phyloP scores from a whole-genome alignment of 805 yeast species.

The Spathaspora sp. region DNA sequence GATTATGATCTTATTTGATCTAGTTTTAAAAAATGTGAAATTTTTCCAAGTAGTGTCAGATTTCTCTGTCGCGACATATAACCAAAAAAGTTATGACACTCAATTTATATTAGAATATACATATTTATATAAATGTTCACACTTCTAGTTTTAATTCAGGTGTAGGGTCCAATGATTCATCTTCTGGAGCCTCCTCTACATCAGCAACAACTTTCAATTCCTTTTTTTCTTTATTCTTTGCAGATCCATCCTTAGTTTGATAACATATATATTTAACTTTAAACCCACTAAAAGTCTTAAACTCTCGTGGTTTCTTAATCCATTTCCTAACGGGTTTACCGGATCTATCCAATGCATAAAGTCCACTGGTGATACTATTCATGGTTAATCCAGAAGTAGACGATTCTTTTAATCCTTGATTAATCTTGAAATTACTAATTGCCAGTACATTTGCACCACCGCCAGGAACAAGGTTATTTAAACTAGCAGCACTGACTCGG shows the following conservation, averaged over 20 bases:
- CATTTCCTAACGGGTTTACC: slow-evolving; percentile 33
- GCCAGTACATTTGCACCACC: slow-evolving; percentile 3
- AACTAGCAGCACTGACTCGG: background rate
- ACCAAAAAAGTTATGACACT: background rate
- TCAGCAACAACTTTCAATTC: slow-evolving; percentile 2
- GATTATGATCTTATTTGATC: background rate
- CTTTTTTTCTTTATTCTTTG: slow-evolving; percentile 10
- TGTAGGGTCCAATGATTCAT: background rate
- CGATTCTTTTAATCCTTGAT: slow-evolving; percentile 36
- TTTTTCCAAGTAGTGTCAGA: background rate
- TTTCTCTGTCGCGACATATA: background rate
- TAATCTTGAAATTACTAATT: slow-evolving; percentile 24
- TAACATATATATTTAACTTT: slow-evolving; percentile 25
- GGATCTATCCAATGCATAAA: slow-evolving; percentile 29
- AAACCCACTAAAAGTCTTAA: slow-evolving; percentile 43
- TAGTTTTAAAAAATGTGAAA: background rate
- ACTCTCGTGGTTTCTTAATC: slow-evolving; percentile 29
- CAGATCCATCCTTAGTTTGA: slow-evolving; percentile 12
- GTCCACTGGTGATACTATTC: slow-evolving; percentile 25
- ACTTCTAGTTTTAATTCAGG: background rate
- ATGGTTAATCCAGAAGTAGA: slow-evolving; percentile 40
- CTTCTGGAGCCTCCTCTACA: too few relatives aligned
- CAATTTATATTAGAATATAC: too few relatives aligned
- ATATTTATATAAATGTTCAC: background rate
- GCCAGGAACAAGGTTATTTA: background rate